Evolutionary conservation across 176 grass and related monocot genomes (phyloP).

Genomic region (Juncus effusus): DNA sequence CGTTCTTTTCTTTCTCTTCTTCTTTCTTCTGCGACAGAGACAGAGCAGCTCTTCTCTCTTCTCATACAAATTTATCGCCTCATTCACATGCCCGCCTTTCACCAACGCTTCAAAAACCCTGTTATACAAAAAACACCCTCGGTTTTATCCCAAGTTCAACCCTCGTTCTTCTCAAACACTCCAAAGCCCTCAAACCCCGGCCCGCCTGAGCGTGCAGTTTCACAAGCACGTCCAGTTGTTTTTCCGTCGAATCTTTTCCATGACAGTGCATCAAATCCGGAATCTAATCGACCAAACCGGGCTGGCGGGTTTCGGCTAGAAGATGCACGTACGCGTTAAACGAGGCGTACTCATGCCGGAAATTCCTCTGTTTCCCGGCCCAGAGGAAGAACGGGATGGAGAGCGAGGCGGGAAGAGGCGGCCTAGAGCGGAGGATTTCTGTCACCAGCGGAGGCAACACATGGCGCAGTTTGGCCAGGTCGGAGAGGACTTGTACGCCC

Average conservation of each 20-base stretch:
- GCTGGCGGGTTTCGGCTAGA: slow-evolving; percentile 40
- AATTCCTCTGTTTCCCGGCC: slow-evolving; percentile 65
- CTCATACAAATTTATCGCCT: slow-evolving; percentile 56
- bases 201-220: slow-evolving; percentile 58
- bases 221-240: slow-evolving; percentile 70
- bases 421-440: slow-evolving; percentile 52
- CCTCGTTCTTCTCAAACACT: slow-evolving; percentile 53
- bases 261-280: slow-evolving; percentile 79
- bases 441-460: slow-evolving; percentile 51
- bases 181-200: slow-evolving; percentile 53
- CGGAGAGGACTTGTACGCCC: slow-evolving; percentile 49
- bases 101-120: slow-evolving; percentile 59
- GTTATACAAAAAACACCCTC: slow-evolving; percentile 63
- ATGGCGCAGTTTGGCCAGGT: slow-evolving; percentile 70
- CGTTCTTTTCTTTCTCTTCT: too few relatives aligned
- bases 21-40: too few relatives aligned
- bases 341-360: slow-evolving; percentile 62
- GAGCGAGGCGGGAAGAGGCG: slow-evolving; percentile 42
- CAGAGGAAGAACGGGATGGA: slow-evolving; percentile 86
- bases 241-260: slow-evolving; percentile 51
- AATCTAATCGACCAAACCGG: slow-evolving; percentile 55
- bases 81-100: slow-evolving; percentile 38
- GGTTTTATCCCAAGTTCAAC: slow-evolving; percentile 52
- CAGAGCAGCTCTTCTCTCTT: slow-evolving; percentile 43
- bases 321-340: slow-evolving; percentile 67